Percentiles rank a stretch among this genome's conserved stretches.
Evolutionary conservation across 805 yeast genomes (phyloP).

Genomic region (Candida mattraensis): DNA sequence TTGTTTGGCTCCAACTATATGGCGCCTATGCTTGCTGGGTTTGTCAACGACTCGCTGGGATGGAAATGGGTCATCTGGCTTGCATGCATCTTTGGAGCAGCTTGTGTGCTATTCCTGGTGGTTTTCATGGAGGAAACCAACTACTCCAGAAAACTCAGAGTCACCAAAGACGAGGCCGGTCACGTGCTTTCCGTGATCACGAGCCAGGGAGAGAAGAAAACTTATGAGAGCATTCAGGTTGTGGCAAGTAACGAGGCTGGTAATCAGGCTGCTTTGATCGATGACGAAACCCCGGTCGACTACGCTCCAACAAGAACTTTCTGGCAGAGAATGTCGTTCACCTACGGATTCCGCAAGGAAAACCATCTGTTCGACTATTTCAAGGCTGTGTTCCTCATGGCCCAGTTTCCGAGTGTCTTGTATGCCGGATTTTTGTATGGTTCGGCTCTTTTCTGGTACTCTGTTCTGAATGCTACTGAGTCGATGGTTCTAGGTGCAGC

Average conservation of each 20-base stretch:
- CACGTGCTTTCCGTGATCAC: conserved; percentile 6
- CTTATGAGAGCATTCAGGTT: conserved; percentile 1
- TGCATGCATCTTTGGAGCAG: conserved; percentile 47
- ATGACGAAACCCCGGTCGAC: conserved; percentile 2
- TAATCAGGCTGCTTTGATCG: conserved; percentile 5
- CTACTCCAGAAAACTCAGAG: conserved; percentile 33
- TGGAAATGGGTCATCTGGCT: conserved; percentile 56
- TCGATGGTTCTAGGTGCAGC: conserved; percentile 41
- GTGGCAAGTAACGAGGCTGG: conserved; percentile 4
- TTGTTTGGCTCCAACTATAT: conserved; percentile 53
- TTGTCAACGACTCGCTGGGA: conserved; percentile 47
- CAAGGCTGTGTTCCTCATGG: conserved; percentile 41
- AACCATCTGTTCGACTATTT: conserved; percentile 28
- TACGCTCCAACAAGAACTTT: conserved; percentile 33
- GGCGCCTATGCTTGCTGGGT: conserved; percentile 62
- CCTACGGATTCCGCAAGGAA: conserved; percentile 36
- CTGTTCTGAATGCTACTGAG: conserved; percentile 49
- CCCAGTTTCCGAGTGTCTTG: conserved; percentile 52
- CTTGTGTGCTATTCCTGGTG: conserved; percentile 38
- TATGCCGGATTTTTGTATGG: conserved; percentile 61
- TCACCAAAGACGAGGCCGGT: conserved; percentile 2
- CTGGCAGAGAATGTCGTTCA: conserved; percentile 43
- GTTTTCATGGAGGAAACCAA: conserved; percentile 57
- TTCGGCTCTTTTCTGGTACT: conserved; percentile 47
- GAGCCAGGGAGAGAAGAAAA: conserved; percentile 4